Evolutionary conservation across 495 filamentous ascomycete species (phyloP).

Genomic region (Tuber magnatum): DNA sequence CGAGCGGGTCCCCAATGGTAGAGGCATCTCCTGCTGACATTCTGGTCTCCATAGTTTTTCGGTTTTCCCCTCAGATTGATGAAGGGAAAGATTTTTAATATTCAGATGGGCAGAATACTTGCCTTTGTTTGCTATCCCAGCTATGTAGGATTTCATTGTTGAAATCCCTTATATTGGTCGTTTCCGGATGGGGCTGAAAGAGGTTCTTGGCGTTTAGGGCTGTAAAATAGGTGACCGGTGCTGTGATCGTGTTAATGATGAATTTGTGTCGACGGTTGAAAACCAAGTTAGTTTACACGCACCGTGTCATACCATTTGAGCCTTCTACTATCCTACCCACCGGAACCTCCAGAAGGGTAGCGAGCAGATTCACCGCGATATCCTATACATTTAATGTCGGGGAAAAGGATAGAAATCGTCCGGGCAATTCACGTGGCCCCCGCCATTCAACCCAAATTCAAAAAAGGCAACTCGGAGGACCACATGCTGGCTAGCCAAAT

Average conservation of each 20-base stretch:
- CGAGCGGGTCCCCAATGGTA: neutral
- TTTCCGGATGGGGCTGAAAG: neutral
- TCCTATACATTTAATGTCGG: neutral
- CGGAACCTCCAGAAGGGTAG: neutral
- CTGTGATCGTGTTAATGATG: neutral
- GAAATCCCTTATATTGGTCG: neutral
- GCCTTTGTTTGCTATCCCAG: neutral
- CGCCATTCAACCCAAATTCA: neutral
- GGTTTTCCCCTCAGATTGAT: neutral
- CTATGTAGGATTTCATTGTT: neutral
- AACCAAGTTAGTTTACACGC: no score
- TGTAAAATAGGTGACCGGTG: neutral
- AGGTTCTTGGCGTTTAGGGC: neutral
- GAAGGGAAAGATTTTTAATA: neutral
- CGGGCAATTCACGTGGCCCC: neutral
- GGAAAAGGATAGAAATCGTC: neutral
- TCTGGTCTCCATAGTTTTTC: neutral
- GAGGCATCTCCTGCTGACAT: neutral
- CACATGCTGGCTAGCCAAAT: neutral
- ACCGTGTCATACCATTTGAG: neutral
- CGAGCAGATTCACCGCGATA: neutral
- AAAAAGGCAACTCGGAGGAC: neutral
- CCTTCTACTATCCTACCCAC: neutral
- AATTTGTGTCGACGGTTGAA: neutral
- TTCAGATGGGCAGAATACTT: neutral